These are phyloP conservation scores for Globisporangium paroecandrum DNA, from an alignment of 352 stramenopile genomes.

Conservation along the genomic window DNA sequence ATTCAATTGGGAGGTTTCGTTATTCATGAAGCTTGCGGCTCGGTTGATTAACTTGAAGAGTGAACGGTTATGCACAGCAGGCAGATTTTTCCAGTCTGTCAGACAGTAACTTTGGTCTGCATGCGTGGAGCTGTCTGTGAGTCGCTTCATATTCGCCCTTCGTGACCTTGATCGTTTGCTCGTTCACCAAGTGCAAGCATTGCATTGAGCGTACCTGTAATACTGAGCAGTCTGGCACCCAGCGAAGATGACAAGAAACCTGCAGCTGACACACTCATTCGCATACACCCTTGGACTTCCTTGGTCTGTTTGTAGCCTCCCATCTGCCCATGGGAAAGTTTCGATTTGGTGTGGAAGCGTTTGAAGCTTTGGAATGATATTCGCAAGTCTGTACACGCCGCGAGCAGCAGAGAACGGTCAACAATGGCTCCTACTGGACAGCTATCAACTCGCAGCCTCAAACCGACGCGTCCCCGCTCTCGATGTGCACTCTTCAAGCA, in stretches of 20 bases:
- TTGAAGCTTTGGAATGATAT: neutral
- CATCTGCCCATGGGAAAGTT: neutral
- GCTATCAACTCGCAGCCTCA: neutral
- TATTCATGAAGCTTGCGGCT: neutral
- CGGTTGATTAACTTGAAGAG: constrained; percentile 1
- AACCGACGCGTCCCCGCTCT: neutral
- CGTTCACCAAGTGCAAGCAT: neutral
- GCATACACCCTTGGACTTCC: neutral
- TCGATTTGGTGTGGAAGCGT: neutral
- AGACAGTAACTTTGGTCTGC: neutral
- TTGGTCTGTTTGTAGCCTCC: constrained; percentile 5
- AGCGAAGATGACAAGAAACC: neutral
- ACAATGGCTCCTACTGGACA: neutral
- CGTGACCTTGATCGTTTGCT: neutral
- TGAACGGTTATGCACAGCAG: neutral
- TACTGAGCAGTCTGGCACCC: neutral
- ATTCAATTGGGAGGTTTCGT: neutral
- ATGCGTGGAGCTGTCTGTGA: neutral
- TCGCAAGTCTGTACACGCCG: neutral
- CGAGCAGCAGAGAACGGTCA: neutral
- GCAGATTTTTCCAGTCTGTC: neutral
- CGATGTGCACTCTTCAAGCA: neutral
- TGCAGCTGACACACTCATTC: neutral
- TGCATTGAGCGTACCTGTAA: neutral
- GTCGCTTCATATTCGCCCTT: neutral